These are phyloP conservation scores for Aspergillus pseudonomiae DNA, from an alignment of 2,329 filamentous ascomycete genomes.

Conservation along the genomic window DNA sequence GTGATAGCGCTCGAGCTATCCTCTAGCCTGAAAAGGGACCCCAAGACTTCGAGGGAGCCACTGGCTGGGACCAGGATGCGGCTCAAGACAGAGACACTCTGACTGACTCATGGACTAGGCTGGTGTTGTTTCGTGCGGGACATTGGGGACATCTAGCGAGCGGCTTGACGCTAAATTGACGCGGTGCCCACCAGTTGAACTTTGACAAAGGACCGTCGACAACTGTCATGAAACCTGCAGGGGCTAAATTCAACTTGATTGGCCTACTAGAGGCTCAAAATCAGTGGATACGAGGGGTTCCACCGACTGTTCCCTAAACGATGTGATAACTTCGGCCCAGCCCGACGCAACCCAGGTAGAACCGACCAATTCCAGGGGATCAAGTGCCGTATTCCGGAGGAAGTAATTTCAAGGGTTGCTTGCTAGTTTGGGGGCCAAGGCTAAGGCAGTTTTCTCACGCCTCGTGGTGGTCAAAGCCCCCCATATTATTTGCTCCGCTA, in stretches of 20 bases:
- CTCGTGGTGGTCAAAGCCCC: background rate
- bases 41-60: background rate
- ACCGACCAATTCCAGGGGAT: too few species aligned
- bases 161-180: background rate
- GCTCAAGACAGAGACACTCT: background rate
- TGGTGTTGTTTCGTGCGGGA: background rate
- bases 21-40: background rate
- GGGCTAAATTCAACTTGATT: background rate
- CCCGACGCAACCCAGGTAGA: background rate
- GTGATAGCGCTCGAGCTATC: background rate
- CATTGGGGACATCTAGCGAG: background rate
- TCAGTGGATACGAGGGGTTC: background rate
- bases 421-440: too few species aligned
- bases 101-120: background rate
- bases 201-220: background rate
- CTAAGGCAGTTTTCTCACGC: too few species aligned
- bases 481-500: background rate
- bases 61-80: background rate
- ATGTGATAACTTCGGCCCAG: background rate
- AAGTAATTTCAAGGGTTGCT: too few species aligned
- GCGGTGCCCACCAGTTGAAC: background rate
- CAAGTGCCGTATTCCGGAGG: too few species aligned
- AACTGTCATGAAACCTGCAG: background rate
- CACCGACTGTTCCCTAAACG: background rate
- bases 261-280: background rate